Base-by-base conservation (phyloP, 495 filamentous ascomycete species). In the Penicillium lividum region DNA sequence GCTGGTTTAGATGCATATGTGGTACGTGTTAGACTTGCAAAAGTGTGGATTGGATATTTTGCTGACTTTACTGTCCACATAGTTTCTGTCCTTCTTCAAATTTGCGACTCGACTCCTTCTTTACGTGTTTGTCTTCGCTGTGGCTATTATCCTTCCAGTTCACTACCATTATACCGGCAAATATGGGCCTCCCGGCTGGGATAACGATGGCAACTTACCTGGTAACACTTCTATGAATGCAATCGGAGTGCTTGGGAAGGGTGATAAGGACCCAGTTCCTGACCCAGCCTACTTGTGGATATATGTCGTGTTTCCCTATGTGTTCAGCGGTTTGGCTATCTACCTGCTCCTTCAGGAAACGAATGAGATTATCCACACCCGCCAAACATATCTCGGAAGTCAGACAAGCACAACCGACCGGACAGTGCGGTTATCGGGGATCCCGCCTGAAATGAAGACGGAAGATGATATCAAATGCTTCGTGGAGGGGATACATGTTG, bases 1-100 rank as follows among this genome's bases (percentile, higher is more conserved):
- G 93, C 93, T 11, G 95, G 95, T 0, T 79, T 99, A 46, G 95
- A 99, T 77, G 95, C 94, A 52, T 99, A 88, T 73, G 94, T 97
- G 61, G 90, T 92, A 73, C 69, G 88, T 82, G 13, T 43, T 11
- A 30, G 13, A 40, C 7, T 6, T 2, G 4, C 3, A 11, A 11
- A 36, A 9, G 3, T 10, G 8, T 36, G 33, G 33, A 36, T 16
- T n/a, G 4, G 28, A 33, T 15, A 15, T n/a, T 45, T 27, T 38
- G 45, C 45, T 49, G 36, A 43, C n/a, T 29, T 53, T n/a, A 10
- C 28, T 18, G n/a, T 18, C 15, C 8, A 9, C 18, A 16, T 64
- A 93, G 90, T 97, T 98, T 63, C 80, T 99, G 11, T 84, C 86
- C 25, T 98, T 98, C 75, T 97, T 97, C 76, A 91, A 92, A 67